Evolutionary conservation across 345 rosid genomes (phyloP).

Genomic region (Lagerstroemia speciosa): DNA sequence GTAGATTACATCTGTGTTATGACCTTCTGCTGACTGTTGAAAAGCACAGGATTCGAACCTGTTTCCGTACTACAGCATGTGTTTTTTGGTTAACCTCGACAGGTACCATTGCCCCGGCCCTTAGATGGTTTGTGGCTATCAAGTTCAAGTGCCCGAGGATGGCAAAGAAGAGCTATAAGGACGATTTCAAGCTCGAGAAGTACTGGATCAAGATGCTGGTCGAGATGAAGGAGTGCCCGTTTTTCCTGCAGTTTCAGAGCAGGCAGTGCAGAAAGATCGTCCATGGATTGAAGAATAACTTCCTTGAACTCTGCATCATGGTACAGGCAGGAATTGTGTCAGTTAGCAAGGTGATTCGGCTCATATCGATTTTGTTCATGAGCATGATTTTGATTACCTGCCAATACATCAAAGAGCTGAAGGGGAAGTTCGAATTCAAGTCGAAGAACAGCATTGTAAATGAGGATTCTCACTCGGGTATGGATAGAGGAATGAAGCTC

Average conservation of each 20-base stretch:
- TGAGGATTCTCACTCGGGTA: slow-evolving; percentile 29
- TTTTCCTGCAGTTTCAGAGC: slow-evolving; percentile 21
- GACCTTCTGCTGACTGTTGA: too few relatives aligned
- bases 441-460: slow-evolving; percentile 16
- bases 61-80: neutral
- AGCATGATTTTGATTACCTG: slow-evolving; percentile 26
- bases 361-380: slow-evolving; percentile 40
- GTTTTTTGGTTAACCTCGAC: slow-evolving; percentile 3
- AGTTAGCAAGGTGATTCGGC: slow-evolving; percentile 50
- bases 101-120: slow-evolving; percentile 63
- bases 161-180: slow-evolving; percentile 18
- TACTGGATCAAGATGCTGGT: slow-evolving; percentile 57
- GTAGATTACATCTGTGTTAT: too few relatives aligned
- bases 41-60: too few relatives aligned
- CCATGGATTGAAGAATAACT: slow-evolving; percentile 20
- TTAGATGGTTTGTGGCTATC: slow-evolving; percentile 73
- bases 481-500: slow-evolving; percentile 16
- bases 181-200: slow-evolving; percentile 41
- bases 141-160: slow-evolving; percentile 51
- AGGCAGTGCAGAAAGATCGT: slow-evolving; percentile 40
- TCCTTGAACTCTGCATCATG: slow-evolving; percentile 38
- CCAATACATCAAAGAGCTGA: slow-evolving; percentile 16
- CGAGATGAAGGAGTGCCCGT: slow-evolving; percentile 63
- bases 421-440: slow-evolving; percentile 15
- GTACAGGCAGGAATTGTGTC: slow-evolving; percentile 55